Evolutionary conservation across 306 rosid genomes (phyloP).

Genomic region (Abrus precatorius): DNA sequence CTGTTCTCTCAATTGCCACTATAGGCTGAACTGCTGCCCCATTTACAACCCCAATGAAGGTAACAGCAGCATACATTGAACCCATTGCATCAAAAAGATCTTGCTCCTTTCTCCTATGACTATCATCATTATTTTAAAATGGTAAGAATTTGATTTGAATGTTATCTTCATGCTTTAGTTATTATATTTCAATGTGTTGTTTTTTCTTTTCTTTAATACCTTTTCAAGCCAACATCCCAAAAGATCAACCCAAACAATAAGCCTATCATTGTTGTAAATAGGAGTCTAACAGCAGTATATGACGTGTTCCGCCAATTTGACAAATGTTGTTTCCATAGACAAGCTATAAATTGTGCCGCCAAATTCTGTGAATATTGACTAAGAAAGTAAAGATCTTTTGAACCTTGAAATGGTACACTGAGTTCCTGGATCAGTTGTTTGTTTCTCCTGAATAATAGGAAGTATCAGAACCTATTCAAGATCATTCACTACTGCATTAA

Average conservation of each 20-base stretch:
- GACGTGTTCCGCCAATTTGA: constrained; percentile 61
- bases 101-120: constrained; percentile 56
- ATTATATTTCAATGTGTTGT: too few species aligned
- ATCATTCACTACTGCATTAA: constrained; percentile 6
- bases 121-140: neutral
- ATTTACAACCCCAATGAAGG: constrained; percentile 73
- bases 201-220: constrained; percentile 26
- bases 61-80: constrained; percentile 68
- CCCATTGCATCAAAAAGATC: constrained; percentile 84
- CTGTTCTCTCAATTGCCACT: constrained; percentile 78
- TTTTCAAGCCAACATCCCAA: constrained; percentile 52
- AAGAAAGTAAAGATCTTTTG: constrained; percentile 35
- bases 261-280: constrained; percentile 51
- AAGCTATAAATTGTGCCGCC: constrained; percentile 45
- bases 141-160: neutral
- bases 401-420: constrained; percentile 25
- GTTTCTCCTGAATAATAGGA: constrained; percentile 44
- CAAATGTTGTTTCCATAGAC: constrained; percentile 58
- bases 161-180: neutral
- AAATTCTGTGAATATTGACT: constrained; percentile 44
- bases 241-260: constrained; percentile 49
- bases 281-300: constrained; percentile 53
- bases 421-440: constrained; percentile 39
- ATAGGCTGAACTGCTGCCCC: constrained; percentile 73
- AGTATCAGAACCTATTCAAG: constrained; percentile 10